phyloP scores from a whole-genome alignment of 2,329 filamentous ascomycete species.

The Penicillium sp. region DNA sequence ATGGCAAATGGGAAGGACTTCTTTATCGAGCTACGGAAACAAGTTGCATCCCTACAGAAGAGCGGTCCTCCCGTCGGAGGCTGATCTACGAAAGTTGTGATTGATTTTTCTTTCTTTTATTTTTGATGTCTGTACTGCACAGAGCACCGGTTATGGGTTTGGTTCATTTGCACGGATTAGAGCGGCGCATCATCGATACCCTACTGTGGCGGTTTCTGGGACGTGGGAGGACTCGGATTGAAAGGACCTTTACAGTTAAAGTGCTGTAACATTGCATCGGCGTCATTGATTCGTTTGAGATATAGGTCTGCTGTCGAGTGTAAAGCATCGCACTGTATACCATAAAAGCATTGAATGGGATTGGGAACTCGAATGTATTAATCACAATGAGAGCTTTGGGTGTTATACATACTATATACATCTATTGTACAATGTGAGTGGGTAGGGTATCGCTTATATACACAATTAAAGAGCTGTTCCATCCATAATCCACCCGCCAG shows the following conservation, averaged over 20 bases:
- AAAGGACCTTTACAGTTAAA: slow-evolving; percentile 4
- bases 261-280: slow-evolving; percentile 22
- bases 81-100: slow-evolving; percentile 19
- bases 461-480: slow-evolving; percentile 33
- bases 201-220: slow-evolving; percentile 23
- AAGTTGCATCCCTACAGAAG: slow-evolving; percentile 43
- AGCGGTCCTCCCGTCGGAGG: slow-evolving; percentile 36
- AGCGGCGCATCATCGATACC: slow-evolving; percentile 30
- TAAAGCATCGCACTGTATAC: neutral
- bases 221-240: slow-evolving; percentile 18
- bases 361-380: neutral
- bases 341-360: slow-evolving; percentile 1
- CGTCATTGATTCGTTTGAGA: slow-evolving; percentile 16
- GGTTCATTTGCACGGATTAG: slow-evolving; percentile 23
- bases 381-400: neutral
- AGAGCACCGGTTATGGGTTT: slow-evolving; percentile 14
- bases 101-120: slow-evolving; percentile 13
- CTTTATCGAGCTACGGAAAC: slow-evolving; percentile 51
- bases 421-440: neutral
- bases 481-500: slow-evolving; percentile 50
- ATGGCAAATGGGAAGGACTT: slow-evolving; percentile 53
- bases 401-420: neutral
- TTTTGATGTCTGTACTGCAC: slow-evolving; percentile 18
- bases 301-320: neutral
- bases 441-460: slow-evolving; percentile 18